A percentile compares a stretch with the other conserved stretches of the same genome.
phyloP scores from a whole-genome alignment of 2,329 filamentous ascomycete genomes.

The Fusarium sp. region DNA sequence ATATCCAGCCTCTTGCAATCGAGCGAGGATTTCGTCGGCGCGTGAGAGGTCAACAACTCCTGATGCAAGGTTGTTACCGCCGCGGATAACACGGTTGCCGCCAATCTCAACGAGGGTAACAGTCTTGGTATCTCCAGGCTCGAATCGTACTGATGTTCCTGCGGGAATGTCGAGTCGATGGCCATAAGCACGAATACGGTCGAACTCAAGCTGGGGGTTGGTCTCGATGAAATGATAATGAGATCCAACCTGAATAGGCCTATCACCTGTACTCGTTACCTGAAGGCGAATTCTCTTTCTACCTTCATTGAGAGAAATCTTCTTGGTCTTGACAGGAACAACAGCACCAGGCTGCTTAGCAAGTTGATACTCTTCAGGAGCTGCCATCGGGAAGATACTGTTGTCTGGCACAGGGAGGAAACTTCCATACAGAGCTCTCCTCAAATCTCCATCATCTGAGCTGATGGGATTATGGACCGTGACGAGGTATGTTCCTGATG shows the following conservation, averaged over 20 bases:
- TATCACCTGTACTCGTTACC: conserved; percentile 87
- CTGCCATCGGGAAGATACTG: conserved; percentile 72
- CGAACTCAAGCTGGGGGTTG: conserved; percentile 91
- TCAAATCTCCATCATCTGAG: conserved; percentile 85
- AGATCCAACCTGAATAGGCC: conserved; percentile 91
- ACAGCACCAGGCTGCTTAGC: conserved; percentile 82
- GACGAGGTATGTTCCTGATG: conserved; percentile 89
- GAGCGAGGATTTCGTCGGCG: conserved; percentile 71
- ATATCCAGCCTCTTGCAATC: conserved; percentile 78
- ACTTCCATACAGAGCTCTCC: conserved; percentile 88
- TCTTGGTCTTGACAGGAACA: conserved; percentile 72
- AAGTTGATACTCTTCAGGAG: conserved; percentile 71
- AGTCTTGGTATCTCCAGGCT: conserved; percentile 91
- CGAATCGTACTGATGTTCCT: conserved; percentile 91
- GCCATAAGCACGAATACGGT: conserved; percentile 83
- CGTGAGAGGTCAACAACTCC: conserved; percentile 74
- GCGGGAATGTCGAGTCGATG: conserved; percentile 89
- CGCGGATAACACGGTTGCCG: conserved; percentile 80
- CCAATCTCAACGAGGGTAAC: conserved; percentile 90
- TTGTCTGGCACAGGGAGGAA: conserved; percentile 83
- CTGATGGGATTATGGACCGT: conserved; percentile 92
- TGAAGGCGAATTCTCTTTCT: conserved; percentile 76
- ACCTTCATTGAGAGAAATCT: conserved; percentile 76
- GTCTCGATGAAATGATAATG: conserved; percentile 97
- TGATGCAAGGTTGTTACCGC: conserved; percentile 82